Percentiles rank a stretch among this genome's conserved stretches.
Evolutionary conservation across 2,329 filamentous ascomycete genomes (phyloP).

Genomic region (Diplodia sapinea): DNA sequence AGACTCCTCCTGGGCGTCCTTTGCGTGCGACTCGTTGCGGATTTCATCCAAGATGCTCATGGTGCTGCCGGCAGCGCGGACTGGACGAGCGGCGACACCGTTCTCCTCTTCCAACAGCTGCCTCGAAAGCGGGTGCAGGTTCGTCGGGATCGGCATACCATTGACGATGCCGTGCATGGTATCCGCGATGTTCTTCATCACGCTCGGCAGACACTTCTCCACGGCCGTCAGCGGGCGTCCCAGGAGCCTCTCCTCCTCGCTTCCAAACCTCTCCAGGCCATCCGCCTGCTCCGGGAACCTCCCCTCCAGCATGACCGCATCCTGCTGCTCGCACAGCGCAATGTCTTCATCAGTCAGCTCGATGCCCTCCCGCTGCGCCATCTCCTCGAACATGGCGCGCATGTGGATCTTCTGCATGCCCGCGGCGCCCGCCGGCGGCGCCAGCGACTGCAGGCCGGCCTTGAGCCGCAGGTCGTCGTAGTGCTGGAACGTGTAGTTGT

Average conservation of each 20-base stretch:
- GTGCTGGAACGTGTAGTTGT: not conserved
- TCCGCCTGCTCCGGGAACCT: not conserved
- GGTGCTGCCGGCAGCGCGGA: accelerated
- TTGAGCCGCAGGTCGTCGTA: not conserved
- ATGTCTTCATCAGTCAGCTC: not conserved
- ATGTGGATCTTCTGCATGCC: not conserved
- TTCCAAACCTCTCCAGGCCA: not conserved
- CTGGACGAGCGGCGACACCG: not conserved
- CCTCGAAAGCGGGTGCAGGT: not conserved
- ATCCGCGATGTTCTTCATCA: not conserved
- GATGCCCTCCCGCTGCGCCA: not conserved
- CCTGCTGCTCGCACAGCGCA: not conserved
- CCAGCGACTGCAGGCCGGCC: not conserved
- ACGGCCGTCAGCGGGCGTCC: not conserved
- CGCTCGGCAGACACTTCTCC: not conserved
- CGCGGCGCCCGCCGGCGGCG: not conserved
- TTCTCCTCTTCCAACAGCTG: not conserved
- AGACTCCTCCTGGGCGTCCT: not conserved
- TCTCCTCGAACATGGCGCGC: not conserved
- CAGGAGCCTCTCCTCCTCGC: not conserved
- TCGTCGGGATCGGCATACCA: not conserved
- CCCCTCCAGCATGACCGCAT: not conserved
- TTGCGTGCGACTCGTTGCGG: not conserved
- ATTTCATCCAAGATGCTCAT: not conserved
- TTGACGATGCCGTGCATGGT: not conserved